Conservation (phyloP, 208 protist genomes). For the Leishmania guyanensis region DNA sequence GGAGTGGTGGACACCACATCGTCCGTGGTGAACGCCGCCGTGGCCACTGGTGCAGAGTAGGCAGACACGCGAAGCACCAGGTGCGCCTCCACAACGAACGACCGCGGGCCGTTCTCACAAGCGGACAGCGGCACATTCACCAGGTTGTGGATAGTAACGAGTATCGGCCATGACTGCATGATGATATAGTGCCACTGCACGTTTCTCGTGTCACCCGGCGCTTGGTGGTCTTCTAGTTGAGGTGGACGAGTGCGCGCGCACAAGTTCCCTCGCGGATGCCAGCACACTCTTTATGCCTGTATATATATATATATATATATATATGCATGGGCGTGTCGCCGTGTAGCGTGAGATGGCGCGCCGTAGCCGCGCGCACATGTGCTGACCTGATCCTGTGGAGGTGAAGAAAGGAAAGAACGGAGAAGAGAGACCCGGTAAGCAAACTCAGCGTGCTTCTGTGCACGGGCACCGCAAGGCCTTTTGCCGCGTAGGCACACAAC, state of each 20-base stretch:
- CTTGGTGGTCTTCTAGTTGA: neutral
- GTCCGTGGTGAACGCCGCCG: conserved; percentile 41
- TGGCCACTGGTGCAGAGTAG: conserved; percentile 34
- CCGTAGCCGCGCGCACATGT: conserved; percentile 4
- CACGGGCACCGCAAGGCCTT: neutral
- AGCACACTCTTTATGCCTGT: neutral
- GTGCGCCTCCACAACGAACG: conserved; percentile 62
- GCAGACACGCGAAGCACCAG: conserved; percentile 37
- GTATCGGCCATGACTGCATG: conserved; percentile 50
- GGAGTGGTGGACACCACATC: conserved; percentile 46
- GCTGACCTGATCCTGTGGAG: neutral
- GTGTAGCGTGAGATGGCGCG: conserved; percentile 6
- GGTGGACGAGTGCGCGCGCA: neutral
- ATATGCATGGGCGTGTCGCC: neutral
- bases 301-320: neutral
- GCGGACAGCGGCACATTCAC: conserved; percentile 67
- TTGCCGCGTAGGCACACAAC: neutral
- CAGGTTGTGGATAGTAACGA: conserved; percentile 77
- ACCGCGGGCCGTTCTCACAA: conserved; percentile 37
- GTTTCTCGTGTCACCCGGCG: neutral
- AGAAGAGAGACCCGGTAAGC: neutral
- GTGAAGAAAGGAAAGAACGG: neutral
- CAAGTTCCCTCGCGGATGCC: neutral
- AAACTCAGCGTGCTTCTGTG: neutral
- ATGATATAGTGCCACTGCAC: conserved; percentile 5